A percentile compares a stretch with the other conserved stretches of the same genome.
Conservation (phyloP, 1,139 yeast species). For the Pichia cactophila region DNA sequence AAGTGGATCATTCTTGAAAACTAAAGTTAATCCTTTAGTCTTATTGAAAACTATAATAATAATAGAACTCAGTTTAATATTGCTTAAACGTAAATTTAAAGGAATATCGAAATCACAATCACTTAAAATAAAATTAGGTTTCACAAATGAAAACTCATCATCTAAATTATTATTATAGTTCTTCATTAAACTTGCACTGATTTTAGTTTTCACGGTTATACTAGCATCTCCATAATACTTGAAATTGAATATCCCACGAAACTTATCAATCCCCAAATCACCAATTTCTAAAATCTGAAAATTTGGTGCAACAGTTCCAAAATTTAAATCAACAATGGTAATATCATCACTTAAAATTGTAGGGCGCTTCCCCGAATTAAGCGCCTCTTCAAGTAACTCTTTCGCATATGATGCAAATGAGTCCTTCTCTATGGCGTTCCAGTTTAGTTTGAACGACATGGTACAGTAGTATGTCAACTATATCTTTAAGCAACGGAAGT, state of each 20-base stretch:
- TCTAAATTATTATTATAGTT: slow-evolving; percentile 50
- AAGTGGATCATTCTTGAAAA: slow-evolving; percentile 81
- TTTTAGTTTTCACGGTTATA: slow-evolving; percentile 71
- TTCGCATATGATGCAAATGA: slow-evolving; percentile 59
- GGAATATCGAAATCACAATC: slow-evolving; percentile 71
- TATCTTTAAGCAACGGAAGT: background rate
- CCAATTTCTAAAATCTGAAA: slow-evolving; percentile 83
- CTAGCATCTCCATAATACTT: slow-evolving; percentile 76
- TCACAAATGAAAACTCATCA: slow-evolving; percentile 41
- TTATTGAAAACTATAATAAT: slow-evolving; percentile 79
- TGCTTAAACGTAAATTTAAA: slow-evolving; percentile 64
- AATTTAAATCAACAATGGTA: slow-evolving; percentile 62
- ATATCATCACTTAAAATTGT: slow-evolving; percentile 70
- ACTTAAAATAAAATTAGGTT: slow-evolving; percentile 62
- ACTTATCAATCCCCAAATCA: slow-evolving; percentile 70
- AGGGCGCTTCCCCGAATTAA: slow-evolving; percentile 68
- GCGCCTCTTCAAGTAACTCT: slow-evolving; percentile 65
- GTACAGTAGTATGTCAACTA: background rate
- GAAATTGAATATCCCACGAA: slow-evolving; percentile 79
- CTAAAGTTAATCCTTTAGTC: slow-evolving; percentile 76
- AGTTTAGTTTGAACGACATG: slow-evolving; percentile 76
- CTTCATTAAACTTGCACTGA: slow-evolving; percentile 77
- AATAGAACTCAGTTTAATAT: slow-evolving; percentile 69
- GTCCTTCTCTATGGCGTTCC: slow-evolving; percentile 72
- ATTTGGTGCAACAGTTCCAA: slow-evolving; percentile 72